Base-by-base conservation (phyloP, 257 asterid genomes). In the Prunella vulgaris region DNA sequence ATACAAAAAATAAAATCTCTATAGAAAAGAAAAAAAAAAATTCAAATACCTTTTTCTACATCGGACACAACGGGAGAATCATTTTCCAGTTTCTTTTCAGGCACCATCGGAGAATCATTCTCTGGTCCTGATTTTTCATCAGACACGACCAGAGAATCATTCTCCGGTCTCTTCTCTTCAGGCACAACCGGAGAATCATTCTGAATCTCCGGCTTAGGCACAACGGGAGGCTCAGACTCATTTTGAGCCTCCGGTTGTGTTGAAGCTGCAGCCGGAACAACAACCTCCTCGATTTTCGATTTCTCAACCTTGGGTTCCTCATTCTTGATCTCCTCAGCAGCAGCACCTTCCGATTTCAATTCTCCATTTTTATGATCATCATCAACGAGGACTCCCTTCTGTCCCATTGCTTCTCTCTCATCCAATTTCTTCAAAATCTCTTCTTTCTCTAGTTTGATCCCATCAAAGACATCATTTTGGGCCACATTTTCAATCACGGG, bases 31-130 rank as follows among this genome's bases (percentile, higher is more conserved):
- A 5, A 49, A 7, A 5, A 17, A 6, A 15, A 5, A 48, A 51
- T 52, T 20, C 12, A 33, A 15, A 33, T 60, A 86, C 95, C 92
- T 46, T 70, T 77, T 68, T 75, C 82, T 2, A n/a, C n/a, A n/a
- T n/a, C n/a, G n/a, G n/a, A 14, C 56, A 48, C 56, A 0, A 48
- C 56, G 0, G 3, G 56, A 48, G 24, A 48, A 48, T 48, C 24
- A 48, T 48, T 17, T 12, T 48, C 12, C 56, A 1, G 24, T 48
- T 48, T 48, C 56, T 21, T 60, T 33, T 32, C 10, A 0, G 66
- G 0, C 3, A 15, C 3, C 9, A 17, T 27, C 28, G 74, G 74
- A 21, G 79, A 75, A 68, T 53, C 53, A 54, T 69, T 27, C 58
- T 59, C 12, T 3, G 51, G 51, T 18, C 5, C 72, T 4, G 75